Conservation (phyloP, 2,329 filamentous ascomycete genomes). For the Trichophyton schoenleinii region DNA sequence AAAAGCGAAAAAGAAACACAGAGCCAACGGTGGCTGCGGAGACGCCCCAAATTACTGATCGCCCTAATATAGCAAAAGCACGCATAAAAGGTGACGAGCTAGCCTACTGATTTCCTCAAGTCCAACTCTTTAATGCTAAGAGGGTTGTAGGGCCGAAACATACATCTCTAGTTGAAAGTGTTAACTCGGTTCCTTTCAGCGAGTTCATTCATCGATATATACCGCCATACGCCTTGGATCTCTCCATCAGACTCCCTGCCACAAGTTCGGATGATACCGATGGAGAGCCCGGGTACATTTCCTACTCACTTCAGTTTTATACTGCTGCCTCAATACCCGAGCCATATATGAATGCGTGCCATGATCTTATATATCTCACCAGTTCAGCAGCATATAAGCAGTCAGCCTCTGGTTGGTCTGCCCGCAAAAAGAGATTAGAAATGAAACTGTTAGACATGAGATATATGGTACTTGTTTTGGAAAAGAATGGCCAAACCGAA, state of each 20-base stretch:
- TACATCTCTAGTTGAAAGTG: slow-evolving; percentile 26
- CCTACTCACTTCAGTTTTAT: slow-evolving; percentile 21
- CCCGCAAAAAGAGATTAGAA: slow-evolving; percentile 41
- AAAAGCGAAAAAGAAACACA: neutral
- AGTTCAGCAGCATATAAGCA: slow-evolving; percentile 41
- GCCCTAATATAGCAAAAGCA: neutral
- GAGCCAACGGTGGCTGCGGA: neutral
- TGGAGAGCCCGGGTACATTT: neutral
- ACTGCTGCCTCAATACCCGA: slow-evolving; percentile 26
- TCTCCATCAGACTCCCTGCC: slow-evolving; percentile 10
- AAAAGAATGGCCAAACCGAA: neutral
- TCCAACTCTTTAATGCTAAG: neutral
- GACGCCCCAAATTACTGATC: neutral
- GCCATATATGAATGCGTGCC: slow-evolving; percentile 38
- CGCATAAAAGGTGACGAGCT: neutral
- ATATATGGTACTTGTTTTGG: slow-evolving; percentile 40
- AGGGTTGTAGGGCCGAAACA: neutral
- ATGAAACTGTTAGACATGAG: slow-evolving; percentile 48
- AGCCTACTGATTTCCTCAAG: neutral
- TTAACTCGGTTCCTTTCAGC: slow-evolving; percentile 28
- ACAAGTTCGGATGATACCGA: neutral
- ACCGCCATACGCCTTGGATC: slow-evolving; percentile 11
- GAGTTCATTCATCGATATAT: slow-evolving; percentile 30
- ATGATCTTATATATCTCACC: slow-evolving; percentile 42
- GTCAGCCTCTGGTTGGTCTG: slow-evolving; percentile 44